Percentiles rank a stretch among this genome's conserved stretches.
phyloP scores from a whole-genome alignment of 2,329 filamentous ascomycete genomes.

The Aureobasidium sp. region DNA sequence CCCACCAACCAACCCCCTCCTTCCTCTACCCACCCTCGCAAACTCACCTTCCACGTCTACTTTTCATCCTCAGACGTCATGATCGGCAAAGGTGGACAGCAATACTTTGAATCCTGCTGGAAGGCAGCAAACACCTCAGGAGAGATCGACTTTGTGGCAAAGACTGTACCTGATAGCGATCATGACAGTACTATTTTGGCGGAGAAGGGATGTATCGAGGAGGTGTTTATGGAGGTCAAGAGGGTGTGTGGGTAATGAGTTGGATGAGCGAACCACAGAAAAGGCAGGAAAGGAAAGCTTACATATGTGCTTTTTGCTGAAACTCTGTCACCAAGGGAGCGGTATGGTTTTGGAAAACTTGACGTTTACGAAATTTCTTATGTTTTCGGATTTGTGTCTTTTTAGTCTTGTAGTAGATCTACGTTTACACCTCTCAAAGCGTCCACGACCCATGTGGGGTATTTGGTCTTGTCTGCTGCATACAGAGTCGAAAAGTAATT shows the following conservation, averaged over 20 bases:
- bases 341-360: too few relatives aligned
- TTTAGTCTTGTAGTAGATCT: conserved; percentile 47
- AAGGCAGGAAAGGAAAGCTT: too few relatives aligned
- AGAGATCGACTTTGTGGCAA: conserved; percentile 28
- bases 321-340: too few relatives aligned
- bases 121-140: conserved; percentile 19
- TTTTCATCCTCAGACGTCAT: conserved; percentile 34
- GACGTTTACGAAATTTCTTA: too few relatives aligned
- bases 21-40: neutral
- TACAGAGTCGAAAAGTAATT: conserved; percentile 73
- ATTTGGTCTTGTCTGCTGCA: conserved; percentile 50
- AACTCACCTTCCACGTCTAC: conserved; percentile 24
- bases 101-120: conserved; percentile 38
- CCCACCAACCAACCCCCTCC: neutral
- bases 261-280: too few relatives aligned
- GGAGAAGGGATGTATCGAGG: neutral
- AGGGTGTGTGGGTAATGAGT: neutral
- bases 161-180: conserved; percentile 25
- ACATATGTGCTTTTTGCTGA: too few relatives aligned
- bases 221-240: neutral
- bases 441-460: conserved; percentile 76
- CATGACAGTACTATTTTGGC: conserved; percentile 29
- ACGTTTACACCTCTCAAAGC: conserved; percentile 74
- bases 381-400: neutral
- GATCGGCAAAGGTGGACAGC: conserved; percentile 33